These are phyloP conservation scores for Melastoma malabathricum DNA, from an alignment of 345 rosid species.

Conservation along the genomic window DNA sequence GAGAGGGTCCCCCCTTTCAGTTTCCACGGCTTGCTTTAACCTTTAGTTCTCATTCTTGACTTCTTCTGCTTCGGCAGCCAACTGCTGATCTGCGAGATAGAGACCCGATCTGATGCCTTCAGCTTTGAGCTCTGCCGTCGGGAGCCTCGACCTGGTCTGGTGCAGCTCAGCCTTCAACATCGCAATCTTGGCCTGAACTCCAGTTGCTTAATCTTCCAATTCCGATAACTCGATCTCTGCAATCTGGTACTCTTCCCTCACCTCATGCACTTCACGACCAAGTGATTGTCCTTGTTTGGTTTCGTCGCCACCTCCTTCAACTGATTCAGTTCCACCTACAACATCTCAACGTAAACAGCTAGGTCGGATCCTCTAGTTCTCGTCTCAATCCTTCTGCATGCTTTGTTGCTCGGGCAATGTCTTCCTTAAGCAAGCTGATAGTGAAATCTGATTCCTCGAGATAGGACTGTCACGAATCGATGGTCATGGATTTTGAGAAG, in stretches of 20 bases:
- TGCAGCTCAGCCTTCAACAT: conserved; percentile 25
- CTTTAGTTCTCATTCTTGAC: conserved; percentile 16
- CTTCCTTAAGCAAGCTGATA: conserved; percentile 14
- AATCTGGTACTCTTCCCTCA: conserved; percentile 12
- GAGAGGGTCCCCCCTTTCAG: conserved; percentile 5
- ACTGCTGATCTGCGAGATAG: conserved; percentile 24
- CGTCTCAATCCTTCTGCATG: conserved; percentile 10
- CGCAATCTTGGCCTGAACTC: conserved; percentile 22
- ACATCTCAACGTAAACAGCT: conserved; percentile 8
- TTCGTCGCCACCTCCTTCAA: conserved; percentile 12
- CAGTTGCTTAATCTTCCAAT: conserved; percentile 18
- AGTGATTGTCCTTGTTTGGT: conserved; percentile 10
- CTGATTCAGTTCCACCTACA: conserved; percentile 19
- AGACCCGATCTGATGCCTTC: conserved; percentile 15
- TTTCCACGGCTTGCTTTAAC: conserved; percentile 15
- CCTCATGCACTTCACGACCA: conserved; percentile 12
- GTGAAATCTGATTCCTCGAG: conserved; percentile 13
- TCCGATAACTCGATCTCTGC: conserved; percentile 14
- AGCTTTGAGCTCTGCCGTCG: conserved; percentile 27
- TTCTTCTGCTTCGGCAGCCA: conserved; percentile 21
- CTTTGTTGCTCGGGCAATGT: conserved; percentile 10
- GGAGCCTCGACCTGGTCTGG: conserved; percentile 15
- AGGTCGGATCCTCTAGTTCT: conserved; percentile 20
- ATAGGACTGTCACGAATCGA: conserved; percentile 14
- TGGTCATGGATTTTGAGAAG: conserved; percentile 9